A percentile compares a stretch with the other conserved stretches of the same genome.
Conservation (phyloP, 2,329 filamentous ascomycete species). For the Fusarium sp. region DNA sequence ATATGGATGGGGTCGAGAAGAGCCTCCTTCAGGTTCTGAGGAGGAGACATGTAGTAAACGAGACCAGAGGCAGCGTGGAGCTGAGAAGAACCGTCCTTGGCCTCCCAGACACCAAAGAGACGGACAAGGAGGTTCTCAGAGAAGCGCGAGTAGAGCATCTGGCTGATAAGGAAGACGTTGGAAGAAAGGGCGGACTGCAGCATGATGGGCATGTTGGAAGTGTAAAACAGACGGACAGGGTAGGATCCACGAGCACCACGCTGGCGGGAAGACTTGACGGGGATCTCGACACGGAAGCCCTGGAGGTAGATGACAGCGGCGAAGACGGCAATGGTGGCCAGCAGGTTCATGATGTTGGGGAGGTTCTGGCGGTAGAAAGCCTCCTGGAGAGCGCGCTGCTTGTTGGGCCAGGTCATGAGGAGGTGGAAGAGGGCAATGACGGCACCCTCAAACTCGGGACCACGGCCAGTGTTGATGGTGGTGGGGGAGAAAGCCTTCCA, state of each 20-base stretch:
- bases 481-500: conserved; percentile 99
- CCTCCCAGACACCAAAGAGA: conserved; percentile 98
- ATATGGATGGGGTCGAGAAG: conserved; percentile 98
- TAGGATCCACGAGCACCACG: conserved; percentile 98
- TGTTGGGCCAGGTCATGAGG: conserved; percentile 98
- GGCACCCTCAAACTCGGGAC: conserved; percentile 98
- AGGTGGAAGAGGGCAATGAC: conserved; percentile 98
- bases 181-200: conserved; percentile 97
- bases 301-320: conserved; percentile 98
- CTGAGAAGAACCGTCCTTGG: conserved; percentile 94
- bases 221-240: conserved; percentile 99
- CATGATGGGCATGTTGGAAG: conserved; percentile 99
- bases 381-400: conserved; percentile 97
- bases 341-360: conserved; percentile 98
- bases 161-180: conserved; percentile 98
- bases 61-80: conserved; percentile 92
- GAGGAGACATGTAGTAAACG: conserved; percentile 99
- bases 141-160: conserved; percentile 99
- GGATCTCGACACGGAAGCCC: conserved; percentile 99
- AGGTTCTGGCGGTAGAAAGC: conserved; percentile 99
- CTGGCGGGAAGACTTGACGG: conserved; percentile 99
- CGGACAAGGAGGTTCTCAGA: conserved; percentile 98
- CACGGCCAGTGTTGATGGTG: conserved; percentile 98
- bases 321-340: conserved; percentile 93
- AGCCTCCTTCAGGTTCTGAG: conserved; percentile 96